A percentile compares a stretch with the other conserved stretches of the same genome.
phyloP scores from a whole-genome alignment of 768 basidiomycete genomes.

The Suillus americanus region DNA sequence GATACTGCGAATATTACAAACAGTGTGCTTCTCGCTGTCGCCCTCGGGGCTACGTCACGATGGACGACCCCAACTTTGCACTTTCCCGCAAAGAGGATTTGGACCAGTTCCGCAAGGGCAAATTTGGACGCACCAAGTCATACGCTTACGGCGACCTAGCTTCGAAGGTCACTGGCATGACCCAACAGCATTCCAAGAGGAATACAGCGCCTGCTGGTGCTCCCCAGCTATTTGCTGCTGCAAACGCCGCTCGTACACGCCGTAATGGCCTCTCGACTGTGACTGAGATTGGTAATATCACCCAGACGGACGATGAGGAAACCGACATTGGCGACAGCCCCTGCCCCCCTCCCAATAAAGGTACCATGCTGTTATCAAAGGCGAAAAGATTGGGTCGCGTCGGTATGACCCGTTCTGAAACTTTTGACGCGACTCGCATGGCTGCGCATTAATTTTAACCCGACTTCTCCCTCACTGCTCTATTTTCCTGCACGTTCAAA shows the following conservation, averaged over 20 bases:
- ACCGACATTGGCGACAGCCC: slow-evolving; percentile 84
- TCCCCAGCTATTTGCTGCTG: slow-evolving; percentile 64
- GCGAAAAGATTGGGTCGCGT: slow-evolving; percentile 53
- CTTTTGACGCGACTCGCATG: slow-evolving; percentile 65
- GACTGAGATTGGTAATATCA: slow-evolving; percentile 62
- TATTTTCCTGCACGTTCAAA: not conserved
- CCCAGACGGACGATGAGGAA: slow-evolving; percentile 71
- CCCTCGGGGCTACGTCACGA: slow-evolving; percentile 81
- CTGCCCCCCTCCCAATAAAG: slow-evolving; percentile 77
- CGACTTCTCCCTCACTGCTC: not conserved
- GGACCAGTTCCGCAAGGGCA: slow-evolving; percentile 87
- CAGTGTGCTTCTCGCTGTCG: slow-evolving; percentile 68
- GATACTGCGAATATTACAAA: slow-evolving; percentile 88
- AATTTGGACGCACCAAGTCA: slow-evolving; percentile 87
- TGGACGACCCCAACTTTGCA: slow-evolving; percentile 91
- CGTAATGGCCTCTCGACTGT: slow-evolving; percentile 64
- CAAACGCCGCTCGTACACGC: slow-evolving; percentile 64
- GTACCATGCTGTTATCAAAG: slow-evolving; percentile 42
- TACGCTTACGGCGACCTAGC: slow-evolving; percentile 87
- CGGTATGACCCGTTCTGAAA: slow-evolving; percentile 62
- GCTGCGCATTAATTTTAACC: slow-evolving; percentile 37
- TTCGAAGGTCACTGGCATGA: slow-evolving; percentile 37
- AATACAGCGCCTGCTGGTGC: slow-evolving; percentile 62
- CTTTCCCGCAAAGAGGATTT: slow-evolving; percentile 81
- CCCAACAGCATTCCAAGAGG: slow-evolving; percentile 53